These are phyloP conservation scores for Oryza glumipatula DNA, from an alignment of 176 grass and related monocot genomes.

Conservation along the genomic window DNA sequence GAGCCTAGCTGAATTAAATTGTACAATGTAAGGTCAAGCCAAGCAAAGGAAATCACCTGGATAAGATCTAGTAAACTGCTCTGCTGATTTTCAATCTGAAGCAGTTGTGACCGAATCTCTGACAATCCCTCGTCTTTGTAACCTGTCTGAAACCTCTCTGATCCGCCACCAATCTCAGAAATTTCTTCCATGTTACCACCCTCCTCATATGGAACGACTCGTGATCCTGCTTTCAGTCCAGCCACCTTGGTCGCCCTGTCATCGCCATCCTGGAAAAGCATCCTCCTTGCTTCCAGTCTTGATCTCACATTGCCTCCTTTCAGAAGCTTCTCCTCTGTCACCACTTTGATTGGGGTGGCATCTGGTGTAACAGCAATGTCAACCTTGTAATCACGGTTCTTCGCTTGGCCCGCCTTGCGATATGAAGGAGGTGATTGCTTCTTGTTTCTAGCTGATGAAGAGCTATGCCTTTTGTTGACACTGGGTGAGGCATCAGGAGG, in stretches of 20 bases:
- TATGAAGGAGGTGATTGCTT: conserved; percentile 64
- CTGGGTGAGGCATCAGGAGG: conserved; percentile 64
- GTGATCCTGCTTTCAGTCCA: conserved; percentile 64
- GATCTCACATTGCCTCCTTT: conserved; percentile 58
- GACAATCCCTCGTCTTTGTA: conserved; percentile 73
- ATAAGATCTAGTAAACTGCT: conserved; percentile 87
- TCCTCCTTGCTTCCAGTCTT: conserved; percentile 56
- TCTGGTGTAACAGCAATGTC: conserved; percentile 54
- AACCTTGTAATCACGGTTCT: conserved; percentile 66
- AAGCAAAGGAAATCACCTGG: conserved; percentile 63
- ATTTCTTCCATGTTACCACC: conserved; percentile 59
- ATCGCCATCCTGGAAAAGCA: conserved; percentile 63
- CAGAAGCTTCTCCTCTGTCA: conserved; percentile 66
- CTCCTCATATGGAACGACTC: conserved; percentile 70
- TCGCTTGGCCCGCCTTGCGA: conserved; percentile 44
- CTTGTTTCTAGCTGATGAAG: conserved; percentile 71
- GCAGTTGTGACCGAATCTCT: conserved; percentile 70
- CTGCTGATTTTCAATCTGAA: conserved; percentile 98
- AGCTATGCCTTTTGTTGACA: conserved; percentile 52
- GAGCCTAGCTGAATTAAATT: not conserved
- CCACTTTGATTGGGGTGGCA: conserved; percentile 77
- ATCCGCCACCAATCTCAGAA: conserved; percentile 52
- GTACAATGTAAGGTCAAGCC: conserved; percentile 4
- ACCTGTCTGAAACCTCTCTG: conserved; percentile 38
- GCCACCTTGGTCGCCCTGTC: conserved; percentile 51